These are phyloP conservation scores for Uronychia setigera DNA, from an alignment of 73 alveolate genomes.

Conservation along the genomic window DNA sequence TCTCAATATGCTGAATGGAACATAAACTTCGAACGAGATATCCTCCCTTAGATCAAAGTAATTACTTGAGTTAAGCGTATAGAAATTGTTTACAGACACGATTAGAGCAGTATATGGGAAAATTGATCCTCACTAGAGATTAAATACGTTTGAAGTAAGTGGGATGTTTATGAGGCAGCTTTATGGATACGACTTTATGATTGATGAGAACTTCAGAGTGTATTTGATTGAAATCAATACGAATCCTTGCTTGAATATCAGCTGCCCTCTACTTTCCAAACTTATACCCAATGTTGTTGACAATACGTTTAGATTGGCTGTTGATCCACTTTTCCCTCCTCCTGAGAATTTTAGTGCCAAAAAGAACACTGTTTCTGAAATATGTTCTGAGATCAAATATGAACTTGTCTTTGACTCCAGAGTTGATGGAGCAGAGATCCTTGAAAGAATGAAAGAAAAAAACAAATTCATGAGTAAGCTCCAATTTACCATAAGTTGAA, in stretches of 20 bases:
- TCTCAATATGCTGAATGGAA: constrained; percentile 47
- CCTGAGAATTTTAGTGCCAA: constrained; percentile 3
- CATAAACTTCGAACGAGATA: constrained; percentile 67
- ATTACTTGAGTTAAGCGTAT: background rate
- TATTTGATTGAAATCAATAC: constrained; percentile 78
- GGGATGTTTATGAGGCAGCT: constrained; percentile 7
- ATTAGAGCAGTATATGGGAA: constrained; percentile 68
- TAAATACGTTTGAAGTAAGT: constrained; percentile 71
- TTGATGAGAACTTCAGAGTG: constrained; percentile 71
- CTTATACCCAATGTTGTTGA: constrained; percentile 78
- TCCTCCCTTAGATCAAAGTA: constrained; percentile 71
- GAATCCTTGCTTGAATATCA: constrained; percentile 78
- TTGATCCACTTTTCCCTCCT: constrained; percentile 76
- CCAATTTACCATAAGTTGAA: background rate
- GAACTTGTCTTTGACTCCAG: constrained; percentile 53
- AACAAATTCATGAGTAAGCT: background rate
- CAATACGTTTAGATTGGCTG: constrained; percentile 70
- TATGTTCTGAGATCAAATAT: constrained; percentile 26
- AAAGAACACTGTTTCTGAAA: background rate
- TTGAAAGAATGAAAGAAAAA: background rate
- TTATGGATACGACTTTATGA: constrained; percentile 83
- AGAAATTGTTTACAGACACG: constrained; percentile 67
- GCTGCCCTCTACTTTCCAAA: constrained; percentile 77
- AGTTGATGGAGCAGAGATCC: constrained; percentile 23
- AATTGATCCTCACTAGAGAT: constrained; percentile 68